Evolutionary conservation across 371 early-diverging fungal genomes (phyloP).

Genomic region (Sporodiniella umbellata): DNA sequence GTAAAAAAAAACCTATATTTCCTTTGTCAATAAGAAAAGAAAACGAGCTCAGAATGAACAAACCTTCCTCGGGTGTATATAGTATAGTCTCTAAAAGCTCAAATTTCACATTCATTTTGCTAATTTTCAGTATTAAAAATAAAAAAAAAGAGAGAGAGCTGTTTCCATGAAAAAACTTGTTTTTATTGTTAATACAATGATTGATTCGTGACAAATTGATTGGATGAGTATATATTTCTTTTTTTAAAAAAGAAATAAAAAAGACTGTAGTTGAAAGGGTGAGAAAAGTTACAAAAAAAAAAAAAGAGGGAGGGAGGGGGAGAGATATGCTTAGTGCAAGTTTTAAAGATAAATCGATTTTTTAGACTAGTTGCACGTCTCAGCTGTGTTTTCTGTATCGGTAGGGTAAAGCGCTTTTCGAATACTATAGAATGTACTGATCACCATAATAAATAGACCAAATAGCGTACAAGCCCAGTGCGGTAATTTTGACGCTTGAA

Average conservation of each 20-base stretch:
- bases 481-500: constrained; percentile 52
- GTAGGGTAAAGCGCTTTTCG: constrained; percentile 24
- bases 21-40: not conserved
- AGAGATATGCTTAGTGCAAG: too few species aligned
- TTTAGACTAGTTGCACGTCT: constrained; percentile 5
- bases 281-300: too few species aligned
- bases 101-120: constrained; percentile 16
- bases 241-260: too few species aligned
- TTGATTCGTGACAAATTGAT: too few species aligned
- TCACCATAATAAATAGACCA: constrained; percentile 62
- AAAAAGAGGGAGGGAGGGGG: too few species aligned
- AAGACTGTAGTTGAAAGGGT: too few species aligned
- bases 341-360: too few species aligned
- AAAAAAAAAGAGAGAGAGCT: constrained; percentile 6
- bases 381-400: not conserved
- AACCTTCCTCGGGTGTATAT: constrained; percentile 46
- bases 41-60: not conserved
- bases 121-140: not conserved
- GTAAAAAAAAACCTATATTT: constrained; percentile 16
- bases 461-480: constrained; percentile 63
- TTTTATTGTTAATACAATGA: too few species aligned
- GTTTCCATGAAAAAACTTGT: too few species aligned
- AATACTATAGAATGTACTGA: constrained; percentile 59
- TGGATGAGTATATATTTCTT: too few species aligned
- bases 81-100: constrained; percentile 55